A percentile compares a stretch with the other conserved stretches of the same genome.
These are phyloP conservation scores for Leptomonas seymouri DNA, from an alignment of 208 protist species.

Conservation along the genomic window DNA sequence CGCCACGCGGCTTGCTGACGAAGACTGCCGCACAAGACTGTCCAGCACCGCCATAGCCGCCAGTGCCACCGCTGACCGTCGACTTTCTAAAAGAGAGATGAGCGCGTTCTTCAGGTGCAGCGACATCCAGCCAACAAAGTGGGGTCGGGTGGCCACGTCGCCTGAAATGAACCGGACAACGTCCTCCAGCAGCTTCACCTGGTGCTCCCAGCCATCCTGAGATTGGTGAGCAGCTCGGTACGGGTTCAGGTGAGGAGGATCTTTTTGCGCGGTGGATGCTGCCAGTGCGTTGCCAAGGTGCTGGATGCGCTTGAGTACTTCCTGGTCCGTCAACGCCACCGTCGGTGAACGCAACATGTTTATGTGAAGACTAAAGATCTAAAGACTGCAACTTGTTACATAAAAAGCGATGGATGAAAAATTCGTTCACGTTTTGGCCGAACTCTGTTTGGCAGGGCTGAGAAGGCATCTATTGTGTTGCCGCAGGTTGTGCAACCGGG, in stretches of 20 bases:
- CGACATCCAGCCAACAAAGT: constrained; percentile 46
- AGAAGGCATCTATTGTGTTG: no score
- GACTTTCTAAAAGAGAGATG: constrained; percentile 45
- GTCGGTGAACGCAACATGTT: constrained; percentile 12
- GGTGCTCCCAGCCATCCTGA: constrained; percentile 34
- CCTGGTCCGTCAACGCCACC: constrained; percentile 21
- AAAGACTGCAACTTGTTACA: no score
- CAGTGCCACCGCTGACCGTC: constrained; percentile 26
- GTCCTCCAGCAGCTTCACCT: constrained; percentile 35
- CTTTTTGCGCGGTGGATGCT: neutral
- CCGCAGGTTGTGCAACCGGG: no score
- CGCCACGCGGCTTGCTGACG: constrained; percentile 4
- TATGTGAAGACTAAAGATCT: neutral
- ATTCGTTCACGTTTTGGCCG: no score
- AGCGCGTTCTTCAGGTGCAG: constrained; percentile 54
- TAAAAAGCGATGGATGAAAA: no score
- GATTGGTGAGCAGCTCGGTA: neutral
- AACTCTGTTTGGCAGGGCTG: no score
- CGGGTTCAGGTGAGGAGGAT: neutral
- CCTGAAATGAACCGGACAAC: constrained; percentile 30
- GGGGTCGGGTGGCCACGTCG: constrained; percentile 31
- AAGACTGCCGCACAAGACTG: neutral
- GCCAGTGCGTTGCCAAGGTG: constrained; percentile 33
- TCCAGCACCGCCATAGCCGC: constrained; percentile 26
- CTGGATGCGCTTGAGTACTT: constrained; percentile 34